These are phyloP conservation scores for Coemansia sp. DNA, from an alignment of 192 early-diverging fungal genomes.

Conservation along the genomic window DNA sequence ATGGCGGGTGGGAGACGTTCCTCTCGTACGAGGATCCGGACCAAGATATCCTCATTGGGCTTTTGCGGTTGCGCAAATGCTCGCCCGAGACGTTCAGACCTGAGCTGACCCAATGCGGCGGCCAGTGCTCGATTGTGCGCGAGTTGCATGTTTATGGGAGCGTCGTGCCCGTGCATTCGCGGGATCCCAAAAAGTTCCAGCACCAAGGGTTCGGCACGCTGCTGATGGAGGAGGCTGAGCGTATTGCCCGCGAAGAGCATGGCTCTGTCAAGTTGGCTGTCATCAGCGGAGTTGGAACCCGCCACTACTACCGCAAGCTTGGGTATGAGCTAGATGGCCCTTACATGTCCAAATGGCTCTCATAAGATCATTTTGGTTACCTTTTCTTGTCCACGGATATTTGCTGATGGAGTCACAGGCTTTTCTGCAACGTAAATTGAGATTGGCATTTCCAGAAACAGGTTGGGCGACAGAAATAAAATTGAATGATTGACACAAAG, in stretches of 20 bases:
- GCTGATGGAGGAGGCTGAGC: slow-evolving; percentile 99
- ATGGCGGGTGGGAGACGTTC: slow-evolving; percentile 99
- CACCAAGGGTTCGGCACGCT: slow-evolving; percentile 98
- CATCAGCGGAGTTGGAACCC: slow-evolving; percentile 95
- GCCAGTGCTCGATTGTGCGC: slow-evolving; percentile 88
- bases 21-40: slow-evolving; percentile 97
- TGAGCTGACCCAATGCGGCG: slow-evolving; percentile 72
- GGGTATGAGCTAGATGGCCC: slow-evolving; percentile 94
- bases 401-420: no score
- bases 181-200: slow-evolving; percentile 98
- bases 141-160: slow-evolving; percentile 98
- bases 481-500: no score
- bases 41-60: slow-evolving; percentile 94
- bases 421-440: no score
- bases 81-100: slow-evolving; percentile 83
- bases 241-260: slow-evolving; percentile 97
- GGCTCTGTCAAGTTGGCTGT: slow-evolving; percentile 92
- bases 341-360: slow-evolving; percentile 93
- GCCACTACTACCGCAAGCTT: slow-evolving; percentile 97
- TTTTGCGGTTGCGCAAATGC: slow-evolving; percentile 94
- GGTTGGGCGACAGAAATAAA: no score
- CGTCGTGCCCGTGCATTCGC: slow-evolving; percentile 92
- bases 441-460: no score
- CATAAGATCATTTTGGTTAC: not conserved
- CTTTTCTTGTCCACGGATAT: not conserved